Conservation (phyloP, 495 filamentous ascomycete genomes). For the Xylona heveae region DNA sequence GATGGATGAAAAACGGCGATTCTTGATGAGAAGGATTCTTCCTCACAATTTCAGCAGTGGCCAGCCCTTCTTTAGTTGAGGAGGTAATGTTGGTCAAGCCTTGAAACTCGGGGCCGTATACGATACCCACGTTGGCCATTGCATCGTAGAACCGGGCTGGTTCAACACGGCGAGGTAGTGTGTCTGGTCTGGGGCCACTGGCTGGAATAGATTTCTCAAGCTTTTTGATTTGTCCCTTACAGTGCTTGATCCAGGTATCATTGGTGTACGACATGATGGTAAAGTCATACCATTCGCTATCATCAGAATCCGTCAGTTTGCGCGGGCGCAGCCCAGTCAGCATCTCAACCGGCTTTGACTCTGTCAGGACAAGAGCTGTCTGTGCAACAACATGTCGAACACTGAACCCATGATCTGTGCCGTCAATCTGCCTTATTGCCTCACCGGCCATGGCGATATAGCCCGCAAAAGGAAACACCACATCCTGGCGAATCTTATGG, state of each 20-base stretch:
- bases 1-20: conserved; percentile 17
- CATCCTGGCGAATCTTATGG: conserved; percentile 16
- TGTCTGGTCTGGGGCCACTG: conserved; percentile 1
- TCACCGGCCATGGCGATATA: conserved; percentile 27
- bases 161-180: conserved; percentile 5
- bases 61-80: conserved; percentile 6
- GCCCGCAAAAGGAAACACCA: conserved; percentile 25
- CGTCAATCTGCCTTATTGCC: conserved; percentile 15
- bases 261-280: conserved; percentile 19
- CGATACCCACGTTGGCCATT: conserved; percentile 17
- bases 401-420: conserved; percentile 17
- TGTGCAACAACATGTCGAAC: conserved; percentile 21
- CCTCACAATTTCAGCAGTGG: conserved; percentile 10
- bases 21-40: conserved; percentile 1
- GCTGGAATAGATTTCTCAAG: not conserved
- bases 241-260: conserved; percentile 20
- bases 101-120: conserved; percentile 18
- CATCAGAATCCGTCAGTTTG: conserved; percentile 14
- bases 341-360: conserved; percentile 18
- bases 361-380: conserved; percentile 24
- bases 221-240: conserved; percentile 16
- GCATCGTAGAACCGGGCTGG: conserved; percentile 16
- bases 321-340: conserved; percentile 18
- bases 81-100: conserved; percentile 14
- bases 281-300: conserved; percentile 24